These are phyloP conservation scores for Polytrichum formosum DNA, from an alignment of 225 moss, liverwort and hornwort genomes.

Conservation along the genomic window DNA sequence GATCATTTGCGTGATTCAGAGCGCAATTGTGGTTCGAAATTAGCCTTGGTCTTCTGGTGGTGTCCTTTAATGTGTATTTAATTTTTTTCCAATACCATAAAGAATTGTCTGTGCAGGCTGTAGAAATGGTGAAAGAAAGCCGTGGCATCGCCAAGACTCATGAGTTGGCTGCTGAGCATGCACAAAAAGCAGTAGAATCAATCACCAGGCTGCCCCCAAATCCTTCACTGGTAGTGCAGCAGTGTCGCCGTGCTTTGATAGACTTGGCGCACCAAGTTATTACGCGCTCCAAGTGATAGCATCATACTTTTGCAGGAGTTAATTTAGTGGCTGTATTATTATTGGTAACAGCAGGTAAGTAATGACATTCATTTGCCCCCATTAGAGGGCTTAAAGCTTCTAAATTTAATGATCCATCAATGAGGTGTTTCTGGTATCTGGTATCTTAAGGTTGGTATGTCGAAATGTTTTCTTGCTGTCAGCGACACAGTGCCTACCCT, in stretches of 20 bases:
- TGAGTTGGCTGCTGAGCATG: conserved; percentile 77
- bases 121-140: conserved; percentile 84
- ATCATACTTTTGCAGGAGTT: not conserved
- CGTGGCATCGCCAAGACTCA: conserved; percentile 71
- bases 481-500: too few species aligned
- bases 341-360: conserved; percentile 14
- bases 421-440: not conserved
- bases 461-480: too few species aligned
- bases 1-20: too few species aligned
- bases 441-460: too few species aligned
- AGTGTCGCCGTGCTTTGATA: conserved; percentile 77
- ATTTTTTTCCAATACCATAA: too few species aligned
- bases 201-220: conserved; percentile 60
- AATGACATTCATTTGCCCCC: conserved; percentile 23
- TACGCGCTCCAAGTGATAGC: conserved; percentile 69
- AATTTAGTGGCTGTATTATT: conserved; percentile 9
- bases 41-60: too few species aligned
- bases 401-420: conserved; percentile 4
- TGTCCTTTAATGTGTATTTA: too few species aligned
- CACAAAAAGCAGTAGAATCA: conserved; percentile 64
- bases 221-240: conserved; percentile 53
- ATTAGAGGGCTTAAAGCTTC: conserved; percentile 8
- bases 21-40: too few species aligned
- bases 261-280: conserved; percentile 73
- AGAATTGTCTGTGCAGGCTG: conserved; percentile 45